Conservation (phyloP, 1,139 yeast species). For the Barnettozyma hawaiiensis region DNA sequence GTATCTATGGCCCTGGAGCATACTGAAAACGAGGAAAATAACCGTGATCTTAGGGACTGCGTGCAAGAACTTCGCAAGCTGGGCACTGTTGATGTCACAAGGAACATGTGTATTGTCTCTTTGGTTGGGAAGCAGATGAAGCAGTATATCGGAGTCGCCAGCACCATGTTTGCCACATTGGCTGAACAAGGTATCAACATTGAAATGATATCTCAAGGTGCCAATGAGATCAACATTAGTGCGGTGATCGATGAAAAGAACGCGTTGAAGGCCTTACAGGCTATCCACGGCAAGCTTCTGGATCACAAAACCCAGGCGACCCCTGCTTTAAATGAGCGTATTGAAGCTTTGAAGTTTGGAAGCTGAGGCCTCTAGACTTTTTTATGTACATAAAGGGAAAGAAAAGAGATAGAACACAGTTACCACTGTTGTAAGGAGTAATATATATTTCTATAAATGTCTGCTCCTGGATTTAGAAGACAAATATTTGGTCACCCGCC, state of each 20-base stretch:
- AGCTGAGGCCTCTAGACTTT: neutral
- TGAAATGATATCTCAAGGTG: constrained; percentile 98
- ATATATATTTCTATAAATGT: neutral
- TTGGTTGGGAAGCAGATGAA: constrained; percentile 97
- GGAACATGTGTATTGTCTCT: constrained; percentile 85
- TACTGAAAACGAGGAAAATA: constrained; percentile 53
- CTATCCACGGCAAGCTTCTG: constrained; percentile 74
- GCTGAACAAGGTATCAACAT: constrained; percentile 91
- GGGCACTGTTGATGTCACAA: constrained; percentile 86
- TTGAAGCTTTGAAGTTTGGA: constrained; percentile 29
- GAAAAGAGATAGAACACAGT: neutral
- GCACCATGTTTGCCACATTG: constrained; percentile 90
- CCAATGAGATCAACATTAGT: constrained; percentile 93
- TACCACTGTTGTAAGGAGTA: too few relatives aligned
- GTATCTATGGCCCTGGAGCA: constrained; percentile 96
- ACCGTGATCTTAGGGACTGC: constrained; percentile 56
- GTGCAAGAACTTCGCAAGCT: constrained; percentile 68
- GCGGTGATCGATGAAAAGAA: constrained; percentile 87
- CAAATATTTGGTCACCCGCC: constrained; percentile 89
- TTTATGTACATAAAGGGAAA: too few relatives aligned
- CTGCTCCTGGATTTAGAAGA: constrained; percentile 62
- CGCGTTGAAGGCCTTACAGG: constrained; percentile 77
- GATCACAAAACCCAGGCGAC: constrained; percentile 29
- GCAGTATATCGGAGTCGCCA: constrained; percentile 93
- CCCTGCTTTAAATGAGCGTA: constrained; percentile 28